Evolutionary conservation across 2,329 filamentous ascomycete species (phyloP), one percentile per base, ranked within the genome.

Genomic region (Ramichloridium luteum): DNA sequence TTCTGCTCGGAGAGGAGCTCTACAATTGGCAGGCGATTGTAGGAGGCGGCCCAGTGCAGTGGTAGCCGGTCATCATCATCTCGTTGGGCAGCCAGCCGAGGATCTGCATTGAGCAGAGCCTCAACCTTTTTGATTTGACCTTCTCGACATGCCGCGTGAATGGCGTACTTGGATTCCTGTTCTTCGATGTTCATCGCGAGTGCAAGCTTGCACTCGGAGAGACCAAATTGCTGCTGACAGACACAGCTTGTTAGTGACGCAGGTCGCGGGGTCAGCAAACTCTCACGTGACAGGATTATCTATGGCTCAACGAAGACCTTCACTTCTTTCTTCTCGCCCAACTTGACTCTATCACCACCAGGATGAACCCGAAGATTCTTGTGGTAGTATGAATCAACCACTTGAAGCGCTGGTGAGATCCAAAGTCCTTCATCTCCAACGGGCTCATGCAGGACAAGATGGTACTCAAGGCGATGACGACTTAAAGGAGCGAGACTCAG

Each of bases 1-100:
- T 77, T 77, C 39, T 67, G 65, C 34, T 80, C 68, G 2, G 80
- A 68, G 3, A 96, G 65, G 13, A 88, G 54, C 30, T 79, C 66
- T 12, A 82, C 75, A 37, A 94, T 84, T 14, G 77, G 70, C 5
- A 78, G 59, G 44, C 75, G 77, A 54, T 90, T 92, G 56, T 81
- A 80, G 13, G 86, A 90, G 2, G 76, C 74, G 0, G 90, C 88
- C 90, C 90, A 98, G 65, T 98, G 90, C 35, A 96, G 75, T 2
- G 90, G 78, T 22, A 93, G 72, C 27, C 90, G 81, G 11, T 84
- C 83, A 55, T 98, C 90, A 29, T 82, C 78, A 50, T 98, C 90
- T 49, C 63, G 65, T 48, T 76, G 74, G 36, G 62, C 67, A 15
- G 82, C 77, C 23, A 92, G 71, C 49, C 81, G 86, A 2, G 81